phyloP scores from a whole-genome alignment of 176 grass and related monocot genomes.

The Carex kokanica region DNA sequence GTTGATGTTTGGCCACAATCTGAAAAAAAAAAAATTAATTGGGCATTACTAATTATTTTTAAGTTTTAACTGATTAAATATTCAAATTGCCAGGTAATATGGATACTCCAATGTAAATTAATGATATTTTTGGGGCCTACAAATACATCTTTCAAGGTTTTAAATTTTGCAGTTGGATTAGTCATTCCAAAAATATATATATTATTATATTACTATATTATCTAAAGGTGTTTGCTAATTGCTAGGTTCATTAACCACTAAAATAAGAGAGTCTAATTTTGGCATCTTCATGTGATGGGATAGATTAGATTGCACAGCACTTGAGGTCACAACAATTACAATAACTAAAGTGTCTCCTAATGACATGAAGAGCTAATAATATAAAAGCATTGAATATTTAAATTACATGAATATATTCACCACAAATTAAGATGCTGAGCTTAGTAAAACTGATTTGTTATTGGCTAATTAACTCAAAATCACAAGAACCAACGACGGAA shows the following conservation, averaged over 20 bases:
- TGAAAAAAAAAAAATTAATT: conserved; percentile 3
- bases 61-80: neutral
- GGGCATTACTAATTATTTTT: neutral
- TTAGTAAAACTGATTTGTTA: too few species aligned
- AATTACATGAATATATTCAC: neutral
- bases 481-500: neutral
- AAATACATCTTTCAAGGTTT: neutral
- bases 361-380: neutral
- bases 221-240: too few species aligned
- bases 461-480: neutral
- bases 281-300: neutral
- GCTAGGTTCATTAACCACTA: neutral
- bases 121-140: neutral
- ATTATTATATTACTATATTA: neutral
- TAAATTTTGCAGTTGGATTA: neutral
- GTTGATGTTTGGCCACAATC: neutral
- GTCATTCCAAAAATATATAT: neutral
- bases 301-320: neutral
- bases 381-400: neutral
- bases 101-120: neutral
- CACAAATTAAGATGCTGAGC: neutral
- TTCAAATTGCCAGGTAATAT: neutral
- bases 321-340: neutral
- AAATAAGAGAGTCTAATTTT: neutral
- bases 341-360: neutral